Conservation (phyloP, 1,284 basidiomycete genomes). For the Xerocomus alliaceus region DNA sequence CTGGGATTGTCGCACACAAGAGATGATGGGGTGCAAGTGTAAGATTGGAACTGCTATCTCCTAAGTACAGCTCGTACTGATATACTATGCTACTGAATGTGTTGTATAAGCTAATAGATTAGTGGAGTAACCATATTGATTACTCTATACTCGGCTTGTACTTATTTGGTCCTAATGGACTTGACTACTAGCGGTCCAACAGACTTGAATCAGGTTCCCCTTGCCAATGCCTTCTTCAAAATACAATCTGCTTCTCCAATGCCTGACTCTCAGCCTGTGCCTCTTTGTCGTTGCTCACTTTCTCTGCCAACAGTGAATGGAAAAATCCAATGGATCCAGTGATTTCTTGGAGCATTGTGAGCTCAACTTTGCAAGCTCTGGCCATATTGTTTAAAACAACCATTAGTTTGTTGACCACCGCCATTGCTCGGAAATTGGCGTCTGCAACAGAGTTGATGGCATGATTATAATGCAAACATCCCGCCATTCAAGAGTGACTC, state of each 20-base stretch:
- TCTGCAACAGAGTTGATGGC: slow-evolving; percentile 53
- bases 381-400: slow-evolving; percentile 71
- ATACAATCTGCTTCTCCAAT: slow-evolving; percentile 72
- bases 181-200: too few relatives aligned
- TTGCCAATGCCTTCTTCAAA: slow-evolving; percentile 66
- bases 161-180: too few relatives aligned
- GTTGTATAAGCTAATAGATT: too few relatives aligned
- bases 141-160: too few relatives aligned
- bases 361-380: slow-evolving; percentile 77
- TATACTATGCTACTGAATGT: too few relatives aligned
- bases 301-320: slow-evolving; percentile 51
- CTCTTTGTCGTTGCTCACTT: slow-evolving; percentile 66
- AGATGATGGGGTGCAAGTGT: too few relatives aligned
- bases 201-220: slow-evolving; percentile 27
- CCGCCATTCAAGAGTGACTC: slow-evolving; percentile 77
- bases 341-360: slow-evolving; percentile 70
- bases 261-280: slow-evolving; percentile 71
- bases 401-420: slow-evolving; percentile 79
- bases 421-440: slow-evolving; percentile 79
- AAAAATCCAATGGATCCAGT: slow-evolving; percentile 50
- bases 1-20: too few relatives aligned
- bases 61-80: too few relatives aligned
- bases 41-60: too few relatives aligned
- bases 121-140: too few relatives aligned
- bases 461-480: slow-evolving; percentile 21